phyloP scores from a whole-genome alignment of 2,329 filamentous ascomycete genomes.

The Neopestalotiopsis sp. region DNA sequence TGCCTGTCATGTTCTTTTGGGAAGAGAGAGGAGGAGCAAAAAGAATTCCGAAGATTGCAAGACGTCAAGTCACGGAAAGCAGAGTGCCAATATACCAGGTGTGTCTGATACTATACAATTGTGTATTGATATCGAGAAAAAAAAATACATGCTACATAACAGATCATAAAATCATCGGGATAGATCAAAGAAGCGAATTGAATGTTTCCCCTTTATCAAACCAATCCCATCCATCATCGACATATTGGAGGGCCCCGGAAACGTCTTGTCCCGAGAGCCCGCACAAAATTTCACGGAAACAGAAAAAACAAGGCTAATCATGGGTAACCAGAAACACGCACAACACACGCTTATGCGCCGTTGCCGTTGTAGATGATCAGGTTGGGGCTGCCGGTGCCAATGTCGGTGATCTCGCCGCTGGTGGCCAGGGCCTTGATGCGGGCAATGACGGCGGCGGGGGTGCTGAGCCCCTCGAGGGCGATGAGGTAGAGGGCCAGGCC shows the following conservation, averaged over 20 bases:
- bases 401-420: constrained; percentile 14
- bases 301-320: not conserved
- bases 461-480: constrained; percentile 16
- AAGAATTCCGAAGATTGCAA: not conserved
- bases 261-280: not conserved
- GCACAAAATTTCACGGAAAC: not conserved
- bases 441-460: constrained; percentile 13
- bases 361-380: constrained; percentile 17
- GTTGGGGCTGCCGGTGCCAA: constrained; percentile 13
- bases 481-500: constrained; percentile 50
- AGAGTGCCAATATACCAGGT: not conserved
- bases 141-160: not conserved
- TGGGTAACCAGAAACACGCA: not conserved
- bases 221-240: not conserved
- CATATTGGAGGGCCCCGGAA: not conserved
- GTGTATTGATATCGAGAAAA: not conserved
- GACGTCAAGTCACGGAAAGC: not conserved
- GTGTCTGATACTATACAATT: not conserved
- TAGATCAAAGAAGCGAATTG: not conserved
- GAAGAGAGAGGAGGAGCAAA: too few species aligned
- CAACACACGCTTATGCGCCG: not conserved
- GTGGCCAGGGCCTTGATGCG: constrained; percentile 13
- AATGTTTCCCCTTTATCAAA: not conserved
- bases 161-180: not conserved
- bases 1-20: not conserved